phyloP scores from a whole-genome alignment of 2,329 filamentous ascomycete genomes.

The Aquanectria penicillioides region DNA sequence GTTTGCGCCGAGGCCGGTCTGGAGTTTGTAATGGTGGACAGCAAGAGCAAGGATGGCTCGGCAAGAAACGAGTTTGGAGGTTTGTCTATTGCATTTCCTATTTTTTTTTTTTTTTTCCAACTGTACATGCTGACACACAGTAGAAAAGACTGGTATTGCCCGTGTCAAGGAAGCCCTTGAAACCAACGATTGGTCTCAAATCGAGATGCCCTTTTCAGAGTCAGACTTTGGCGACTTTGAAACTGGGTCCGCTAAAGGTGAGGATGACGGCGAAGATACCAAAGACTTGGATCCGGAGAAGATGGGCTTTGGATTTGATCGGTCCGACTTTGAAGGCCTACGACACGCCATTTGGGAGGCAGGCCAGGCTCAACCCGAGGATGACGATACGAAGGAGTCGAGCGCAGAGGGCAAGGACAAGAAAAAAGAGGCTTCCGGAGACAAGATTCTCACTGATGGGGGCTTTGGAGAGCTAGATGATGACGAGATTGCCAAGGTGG shows the following conservation, averaged over 20 bases:
- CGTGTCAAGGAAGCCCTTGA: slow-evolving; percentile 70
- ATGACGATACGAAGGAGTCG: too few species aligned
- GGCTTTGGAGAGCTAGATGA: slow-evolving; percentile 56
- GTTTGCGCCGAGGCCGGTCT: slow-evolving; percentile 65
- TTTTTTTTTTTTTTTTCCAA: background rate
- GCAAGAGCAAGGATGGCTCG: slow-evolving; percentile 48
- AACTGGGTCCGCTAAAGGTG: slow-evolving; percentile 46
- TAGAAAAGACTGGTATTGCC: slow-evolving; percentile 68
- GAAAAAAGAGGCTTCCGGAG: slow-evolving; percentile 16
- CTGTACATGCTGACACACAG: slow-evolving; percentile 28
- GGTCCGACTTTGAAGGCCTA: slow-evolving; percentile 62
- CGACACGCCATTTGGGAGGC: slow-evolving; percentile 62
- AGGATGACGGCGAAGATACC: slow-evolving; percentile 42
- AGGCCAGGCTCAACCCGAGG: slow-evolving; percentile 43
- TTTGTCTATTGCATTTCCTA: slow-evolving; percentile 49
- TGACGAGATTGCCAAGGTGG: slow-evolving; percentile 67
- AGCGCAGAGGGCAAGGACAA: slow-evolving; percentile 12
- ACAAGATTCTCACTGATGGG: slow-evolving; percentile 42
- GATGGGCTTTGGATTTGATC: slow-evolving; percentile 63
- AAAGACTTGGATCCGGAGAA: slow-evolving; percentile 56
- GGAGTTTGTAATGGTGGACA: slow-evolving; percentile 69
- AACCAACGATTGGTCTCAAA: slow-evolving; percentile 70
- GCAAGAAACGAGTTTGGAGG: slow-evolving; percentile 67
- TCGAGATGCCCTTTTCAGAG: slow-evolving; percentile 34
- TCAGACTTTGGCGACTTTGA: slow-evolving; percentile 48